Evolutionary conservation across 148 eudicot genomes (phyloP).

Genomic region (Limonium bicolor): DNA sequence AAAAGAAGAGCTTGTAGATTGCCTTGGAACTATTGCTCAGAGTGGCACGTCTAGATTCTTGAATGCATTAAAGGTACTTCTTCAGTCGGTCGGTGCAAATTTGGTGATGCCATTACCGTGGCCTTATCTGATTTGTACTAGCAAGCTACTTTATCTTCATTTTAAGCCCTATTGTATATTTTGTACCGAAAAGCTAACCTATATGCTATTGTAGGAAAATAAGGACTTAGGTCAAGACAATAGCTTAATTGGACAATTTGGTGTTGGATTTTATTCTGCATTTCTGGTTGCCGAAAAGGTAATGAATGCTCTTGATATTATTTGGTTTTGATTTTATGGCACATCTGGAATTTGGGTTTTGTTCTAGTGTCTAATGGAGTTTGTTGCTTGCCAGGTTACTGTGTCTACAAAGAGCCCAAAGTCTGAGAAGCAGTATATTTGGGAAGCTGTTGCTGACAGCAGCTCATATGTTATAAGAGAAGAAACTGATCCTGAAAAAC

Average conservation of each 20-base stretch:
- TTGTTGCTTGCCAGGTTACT: slow-evolving; percentile 36
- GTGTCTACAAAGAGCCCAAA: slow-evolving; percentile 92
- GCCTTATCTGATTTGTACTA: no score
- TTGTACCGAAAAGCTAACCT: no score
- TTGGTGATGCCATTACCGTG: no score
- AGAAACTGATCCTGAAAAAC: slow-evolving; percentile 84
- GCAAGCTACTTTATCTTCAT: no score
- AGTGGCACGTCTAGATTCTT: slow-evolving; percentile 96
- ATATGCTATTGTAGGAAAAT: slow-evolving; percentile 83
- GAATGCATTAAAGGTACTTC: slow-evolving; percentile 70
- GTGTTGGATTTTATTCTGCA: slow-evolving; percentile 98
- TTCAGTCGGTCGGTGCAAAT: no score
- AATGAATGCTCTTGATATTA: slow-evolving; percentile 1
- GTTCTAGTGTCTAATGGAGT: neutral
- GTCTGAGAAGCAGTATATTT: slow-evolving; percentile 84
- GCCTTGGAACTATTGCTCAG: slow-evolving; percentile 98
- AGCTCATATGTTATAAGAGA: slow-evolving; percentile 72
- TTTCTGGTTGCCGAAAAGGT: slow-evolving; percentile 97
- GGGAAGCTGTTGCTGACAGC: slow-evolving; percentile 92
- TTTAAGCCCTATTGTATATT: no score
- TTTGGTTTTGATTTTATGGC: neutral
- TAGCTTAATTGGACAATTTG: slow-evolving; percentile 94
- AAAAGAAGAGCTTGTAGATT: slow-evolving; percentile 89
- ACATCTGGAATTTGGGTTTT: neutral
- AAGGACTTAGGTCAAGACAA: slow-evolving; percentile 81